These are phyloP conservation scores for Allomyces javanicus DNA, from an alignment of 192 early-diverging fungal genomes.

Conservation along the genomic window DNA sequence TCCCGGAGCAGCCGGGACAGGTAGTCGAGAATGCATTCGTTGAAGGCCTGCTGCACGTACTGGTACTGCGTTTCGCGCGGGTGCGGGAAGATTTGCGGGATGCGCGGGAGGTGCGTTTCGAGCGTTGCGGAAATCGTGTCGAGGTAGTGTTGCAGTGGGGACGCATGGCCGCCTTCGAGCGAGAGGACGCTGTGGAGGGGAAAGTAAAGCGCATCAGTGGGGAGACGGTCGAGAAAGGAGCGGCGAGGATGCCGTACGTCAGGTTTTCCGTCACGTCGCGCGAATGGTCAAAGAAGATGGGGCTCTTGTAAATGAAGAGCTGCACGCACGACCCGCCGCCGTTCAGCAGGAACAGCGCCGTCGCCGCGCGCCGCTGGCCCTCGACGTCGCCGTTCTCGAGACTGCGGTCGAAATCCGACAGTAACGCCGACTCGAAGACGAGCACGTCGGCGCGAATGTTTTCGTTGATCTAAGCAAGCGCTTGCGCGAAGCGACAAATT, in stretches of 20 bases:
- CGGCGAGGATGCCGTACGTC: too few relatives aligned
- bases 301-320: slow-evolving; percentile 66
- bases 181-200: too few relatives aligned
- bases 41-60: neutral
- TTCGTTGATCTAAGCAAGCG: neutral
- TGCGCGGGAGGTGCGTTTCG: neutral
- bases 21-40: neutral
- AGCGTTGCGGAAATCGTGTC: neutral
- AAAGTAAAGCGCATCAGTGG: too few relatives aligned
- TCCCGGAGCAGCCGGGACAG: neutral
- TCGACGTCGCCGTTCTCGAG: neutral
- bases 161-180: too few relatives aligned
- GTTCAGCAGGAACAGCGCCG: slow-evolving; percentile 43
- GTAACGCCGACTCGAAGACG: neutral
- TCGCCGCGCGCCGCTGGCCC: slow-evolving; percentile 29
- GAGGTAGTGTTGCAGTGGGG: neutral
- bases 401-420: slow-evolving; percentile 3
- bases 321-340: slow-evolving; percentile 49
- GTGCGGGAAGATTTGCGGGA: neutral
- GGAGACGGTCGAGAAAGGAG: too few relatives aligned
- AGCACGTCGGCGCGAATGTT: neutral
- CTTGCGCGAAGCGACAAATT: too few relatives aligned
- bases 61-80: neutral
- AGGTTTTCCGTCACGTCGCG: slow-evolving; percentile 30
- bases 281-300: slow-evolving; percentile 64